These are phyloP conservation scores for Eucalyptus polybractea DNA, from an alignment of 345 rosid genomes.

Conservation along the genomic window DNA sequence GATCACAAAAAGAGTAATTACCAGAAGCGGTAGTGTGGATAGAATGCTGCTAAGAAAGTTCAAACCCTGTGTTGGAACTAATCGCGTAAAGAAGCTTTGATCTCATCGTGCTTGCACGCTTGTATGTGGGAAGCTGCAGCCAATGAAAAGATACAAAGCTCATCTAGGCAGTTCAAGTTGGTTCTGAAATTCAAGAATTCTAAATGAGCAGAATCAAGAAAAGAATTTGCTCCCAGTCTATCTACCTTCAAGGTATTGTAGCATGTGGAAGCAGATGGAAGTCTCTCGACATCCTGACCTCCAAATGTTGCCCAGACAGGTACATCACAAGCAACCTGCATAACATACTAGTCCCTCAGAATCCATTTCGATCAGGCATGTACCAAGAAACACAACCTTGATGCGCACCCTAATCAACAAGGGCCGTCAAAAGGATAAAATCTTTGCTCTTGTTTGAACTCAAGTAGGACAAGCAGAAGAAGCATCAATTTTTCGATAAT, in stretches of 20 bases:
- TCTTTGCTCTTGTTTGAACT: not conserved
- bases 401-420: not conserved
- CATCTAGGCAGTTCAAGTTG: not conserved
- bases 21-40: constrained; percentile 1
- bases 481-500: not conserved
- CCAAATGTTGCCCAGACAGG: constrained; percentile 90
- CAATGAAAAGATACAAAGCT: not conserved
- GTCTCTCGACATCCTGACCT: constrained; percentile 95
- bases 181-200: not conserved
- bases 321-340: constrained; percentile 77
- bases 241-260: constrained; percentile 94
- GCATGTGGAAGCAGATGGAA: constrained; percentile 98
- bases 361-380: not conserved
- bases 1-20: not conserved
- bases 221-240: not conserved
- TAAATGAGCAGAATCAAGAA: not conserved
- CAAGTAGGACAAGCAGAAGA: not conserved
- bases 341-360: not conserved
- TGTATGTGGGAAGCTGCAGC: constrained; percentile 90
- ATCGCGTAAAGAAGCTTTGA: constrained; percentile 91
- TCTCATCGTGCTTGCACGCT: constrained; percentile 78
- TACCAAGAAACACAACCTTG: not conserved
- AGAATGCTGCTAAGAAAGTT: constrained; percentile 57
- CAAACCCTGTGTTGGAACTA: constrained; percentile 92
- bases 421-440: not conserved